A percentile compares a stretch with the other conserved stretches of the same genome.
These are phyloP conservation scores for Leccinum subrobustum DNA, from an alignment of 1,284 basidiomycete genomes.

Conservation along the genomic window DNA sequence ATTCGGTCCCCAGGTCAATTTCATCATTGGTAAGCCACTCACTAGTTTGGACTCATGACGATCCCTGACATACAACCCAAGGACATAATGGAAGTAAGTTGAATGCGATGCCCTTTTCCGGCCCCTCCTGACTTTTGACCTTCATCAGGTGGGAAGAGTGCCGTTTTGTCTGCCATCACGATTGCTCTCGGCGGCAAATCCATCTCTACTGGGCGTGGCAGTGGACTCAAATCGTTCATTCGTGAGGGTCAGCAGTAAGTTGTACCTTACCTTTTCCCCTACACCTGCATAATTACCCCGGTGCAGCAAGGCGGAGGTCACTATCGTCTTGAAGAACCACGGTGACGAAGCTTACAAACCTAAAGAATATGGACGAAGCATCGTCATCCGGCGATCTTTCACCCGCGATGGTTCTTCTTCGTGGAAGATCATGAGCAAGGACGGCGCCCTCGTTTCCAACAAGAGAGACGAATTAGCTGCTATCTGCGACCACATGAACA, in stretches of 20 bases:
- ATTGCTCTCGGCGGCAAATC: slow-evolving; percentile 95
- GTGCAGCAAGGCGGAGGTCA: slow-evolving; percentile 60
- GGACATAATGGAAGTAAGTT: slow-evolving; percentile 79
- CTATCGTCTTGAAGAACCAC: slow-evolving; percentile 81
- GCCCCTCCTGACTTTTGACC: neutral
- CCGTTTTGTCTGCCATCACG: slow-evolving; percentile 90
- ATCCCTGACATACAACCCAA: slow-evolving; percentile 28
- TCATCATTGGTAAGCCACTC: slow-evolving; percentile 77
- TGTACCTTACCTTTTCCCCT: neutral
- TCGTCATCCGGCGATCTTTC: slow-evolving; percentile 84
- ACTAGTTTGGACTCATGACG: neutral
- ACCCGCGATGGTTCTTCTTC: slow-evolving; percentile 69
- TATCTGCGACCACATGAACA: slow-evolving; percentile 93
- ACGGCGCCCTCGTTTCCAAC: slow-evolving; percentile 68
- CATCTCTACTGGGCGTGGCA: slow-evolving; percentile 83
- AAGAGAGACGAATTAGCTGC: slow-evolving; percentile 85
- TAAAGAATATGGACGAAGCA: slow-evolving; percentile 80
- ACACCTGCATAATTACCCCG: neutral
- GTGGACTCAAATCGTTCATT: slow-evolving; percentile 86
- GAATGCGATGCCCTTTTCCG: neutral
- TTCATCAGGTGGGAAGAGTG: slow-evolving; percentile 85
- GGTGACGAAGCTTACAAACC: slow-evolving; percentile 88
- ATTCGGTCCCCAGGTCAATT: slow-evolving; percentile 92
- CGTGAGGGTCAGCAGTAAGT: slow-evolving; percentile 79
- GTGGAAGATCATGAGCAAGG: slow-evolving; percentile 84